A percentile compares a stretch with the other conserved stretches of the same genome.
These are phyloP conservation scores for Spiromastix sp. DNA, from an alignment of 2,329 filamentous ascomycete species.

Conservation along the genomic window DNA sequence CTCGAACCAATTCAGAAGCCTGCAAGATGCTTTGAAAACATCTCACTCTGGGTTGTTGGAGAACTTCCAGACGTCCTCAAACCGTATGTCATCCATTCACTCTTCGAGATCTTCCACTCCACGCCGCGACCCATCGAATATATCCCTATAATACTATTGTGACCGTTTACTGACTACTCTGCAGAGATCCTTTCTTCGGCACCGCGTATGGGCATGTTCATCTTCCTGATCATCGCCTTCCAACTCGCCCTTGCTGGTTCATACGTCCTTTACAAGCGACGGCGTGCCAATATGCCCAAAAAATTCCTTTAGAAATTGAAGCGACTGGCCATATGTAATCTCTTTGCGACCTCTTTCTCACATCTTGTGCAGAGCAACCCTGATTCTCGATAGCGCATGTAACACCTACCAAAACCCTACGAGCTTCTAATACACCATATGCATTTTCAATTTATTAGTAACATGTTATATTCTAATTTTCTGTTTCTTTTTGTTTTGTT, in stretches of 20 bases:
- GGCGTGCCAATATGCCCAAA: conserved; percentile 67
- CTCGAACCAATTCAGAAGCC: conserved; percentile 41
- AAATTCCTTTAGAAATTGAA: conserved; percentile 64
- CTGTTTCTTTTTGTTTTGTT: too few relatives aligned
- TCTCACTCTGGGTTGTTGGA: conserved; percentile 44
- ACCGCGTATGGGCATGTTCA: conserved; percentile 50
- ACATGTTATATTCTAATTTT: too few relatives aligned
- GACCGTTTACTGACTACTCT: conserved; percentile 3
- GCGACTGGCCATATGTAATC: not conserved
- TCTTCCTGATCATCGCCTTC: conserved; percentile 63
- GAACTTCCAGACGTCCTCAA: conserved; percentile 40
- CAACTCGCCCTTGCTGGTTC: conserved; percentile 59
- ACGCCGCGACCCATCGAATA: conserved; percentile 22
- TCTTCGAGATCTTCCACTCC: conserved; percentile 10
- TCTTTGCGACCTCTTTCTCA: too few relatives aligned
- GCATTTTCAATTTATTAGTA: too few relatives aligned
- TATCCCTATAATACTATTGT: conserved; percentile 31
- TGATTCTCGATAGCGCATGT: too few relatives aligned
- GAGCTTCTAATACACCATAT: too few relatives aligned
- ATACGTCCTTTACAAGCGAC: conserved; percentile 72
- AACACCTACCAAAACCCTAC: too few relatives aligned
- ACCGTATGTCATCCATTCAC: conserved; percentile 32
- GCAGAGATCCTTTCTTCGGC: conserved; percentile 43
- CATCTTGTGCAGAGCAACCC: too few relatives aligned
- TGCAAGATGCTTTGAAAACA: conserved; percentile 44